Evolutionary conservation across 345 rosid genomes (phyloP), one percentile per base, ranked within the genome.

Genomic region (Erysimum cheiranthoides): DNA sequence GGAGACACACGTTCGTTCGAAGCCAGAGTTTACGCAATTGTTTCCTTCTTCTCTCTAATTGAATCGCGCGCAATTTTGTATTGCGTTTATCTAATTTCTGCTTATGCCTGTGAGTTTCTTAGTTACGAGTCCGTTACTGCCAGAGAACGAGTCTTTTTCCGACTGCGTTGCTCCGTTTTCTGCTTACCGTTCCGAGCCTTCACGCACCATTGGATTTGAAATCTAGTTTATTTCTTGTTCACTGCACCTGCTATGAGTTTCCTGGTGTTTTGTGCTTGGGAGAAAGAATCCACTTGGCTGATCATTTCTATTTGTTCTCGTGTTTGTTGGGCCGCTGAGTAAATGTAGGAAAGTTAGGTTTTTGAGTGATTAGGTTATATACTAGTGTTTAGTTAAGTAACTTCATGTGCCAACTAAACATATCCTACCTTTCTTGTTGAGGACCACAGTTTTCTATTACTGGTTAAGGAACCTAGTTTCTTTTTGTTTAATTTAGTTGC

Each of bases 321-420:
- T 18, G 27, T 8, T 10, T 50, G 46, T 35, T 59, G 12, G 12
- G 62, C 27, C 66, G 21, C 34, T 47, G 14, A 28, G 17, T 9
- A 64, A 73, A 66, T 68, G 70, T 43, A 39, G 49, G 42, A 52
- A 73, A 54, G 53, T 79, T 30, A 5, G 67, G 3, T 7, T 35
- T 60, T 47, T 11, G 49, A 50, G 47, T 11, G 64, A 32, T 38
- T 67, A 27, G 64, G 39, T 74, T 42, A 28, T 42, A 10, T 43
- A 32, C 7, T 69, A 49, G 60, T 78, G 42, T 13, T 49, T 32
- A 7, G 67, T 40, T 60, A 10, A 21, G 42, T 62, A 66, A 67
- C 28, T 21, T 56, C 71, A 66, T 63, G 59, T 74, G 60, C 59
- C 57, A 69, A 56, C 76, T 64, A 70, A 70, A 70, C 25, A 50